These are phyloP conservation scores for Forsythia suspensa DNA, from an alignment of 257 asterid species.

Conservation along the genomic window DNA sequence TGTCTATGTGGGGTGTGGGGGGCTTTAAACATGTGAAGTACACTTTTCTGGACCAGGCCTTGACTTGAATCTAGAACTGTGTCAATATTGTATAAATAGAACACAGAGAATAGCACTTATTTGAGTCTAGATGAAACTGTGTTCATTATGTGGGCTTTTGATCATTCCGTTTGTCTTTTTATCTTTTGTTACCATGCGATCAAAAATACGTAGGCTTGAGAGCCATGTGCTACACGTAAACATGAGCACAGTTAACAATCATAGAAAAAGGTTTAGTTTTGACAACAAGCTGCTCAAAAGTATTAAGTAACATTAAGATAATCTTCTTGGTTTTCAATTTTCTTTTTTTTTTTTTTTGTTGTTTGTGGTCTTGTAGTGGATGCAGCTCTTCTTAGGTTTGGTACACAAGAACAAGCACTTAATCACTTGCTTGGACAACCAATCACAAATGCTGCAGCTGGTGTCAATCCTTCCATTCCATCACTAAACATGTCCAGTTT, in stretches of 20 bases:
- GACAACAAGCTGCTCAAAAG: not conserved
- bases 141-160: not conserved
- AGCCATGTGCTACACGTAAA: not conserved
- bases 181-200: not conserved
- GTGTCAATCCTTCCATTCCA: conserved; percentile 9
- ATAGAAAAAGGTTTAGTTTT: not conserved
- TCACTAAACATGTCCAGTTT: not conserved
- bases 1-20: not conserved
- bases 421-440: conserved; percentile 45
- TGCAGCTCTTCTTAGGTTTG: conserved; percentile 49
- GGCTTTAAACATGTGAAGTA: not conserved
- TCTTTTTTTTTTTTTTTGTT: not conserved
- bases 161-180: not conserved
- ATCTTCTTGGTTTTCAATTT: not conserved
- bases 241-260: not conserved
- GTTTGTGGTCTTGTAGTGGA: conserved; percentile 40
- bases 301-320: not conserved
- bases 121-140: not conserved
- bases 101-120: not conserved
- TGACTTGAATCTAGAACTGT: not conserved
- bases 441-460: conserved; percentile 20
- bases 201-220: not conserved
- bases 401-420: conserved; percentile 52
- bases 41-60: not conserved
- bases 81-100: not conserved